Evolutionary conservation across 2,329 filamentous ascomycete genomes (phyloP), one percentile per base, ranked within the genome.

Genomic region (Alternaria burnsii): DNA sequence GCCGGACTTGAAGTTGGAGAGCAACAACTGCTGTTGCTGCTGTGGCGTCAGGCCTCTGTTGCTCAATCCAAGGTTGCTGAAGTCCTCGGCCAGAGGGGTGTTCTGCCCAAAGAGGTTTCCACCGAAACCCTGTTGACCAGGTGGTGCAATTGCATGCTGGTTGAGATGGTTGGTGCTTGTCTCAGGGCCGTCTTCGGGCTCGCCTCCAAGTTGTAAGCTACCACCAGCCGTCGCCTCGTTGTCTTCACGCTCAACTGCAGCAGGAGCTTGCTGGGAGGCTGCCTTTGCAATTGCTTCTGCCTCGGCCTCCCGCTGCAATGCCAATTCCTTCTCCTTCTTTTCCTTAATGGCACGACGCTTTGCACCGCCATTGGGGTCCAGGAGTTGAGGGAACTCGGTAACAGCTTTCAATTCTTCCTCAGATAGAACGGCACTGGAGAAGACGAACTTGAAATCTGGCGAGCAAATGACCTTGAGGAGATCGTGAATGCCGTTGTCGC

Each of bases 131-230:
- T 91, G 87, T 71, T 94, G 91, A 34, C 92, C 91, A 10, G 93
- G 92, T 3, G 91, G 89, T 71, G 93, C 92, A 8, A 92, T 88
- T 12, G 87, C 88, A 60, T 86, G 83, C 60, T 88, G 87, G 51
- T 88, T 86, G 62, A 88, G 86, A 59, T 87, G 86, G 43, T 86
- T 84, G 41, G 70, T 85, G 85, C 47, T 77, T 75, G 68, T 85
- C 82, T 92, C 89, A 63, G 75, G 74, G 7, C 87, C 85, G 67
- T 97, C 93, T 75, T 98, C 94, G 0, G 94, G 94, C 76, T 98
- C 94, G 43, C 94, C 94, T 58, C 94, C 94, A 18, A 98, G 85
- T 59, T 96, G 94, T 59, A 95, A 84, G 75, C 94, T 98, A 14
- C 91, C 92, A 67, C 91, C 76, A 34, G 72, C 75, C 11, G 75